Base-by-base conservation (phyloP, 805 yeast species). In the Cyberlindnera mycetangii region DNA sequence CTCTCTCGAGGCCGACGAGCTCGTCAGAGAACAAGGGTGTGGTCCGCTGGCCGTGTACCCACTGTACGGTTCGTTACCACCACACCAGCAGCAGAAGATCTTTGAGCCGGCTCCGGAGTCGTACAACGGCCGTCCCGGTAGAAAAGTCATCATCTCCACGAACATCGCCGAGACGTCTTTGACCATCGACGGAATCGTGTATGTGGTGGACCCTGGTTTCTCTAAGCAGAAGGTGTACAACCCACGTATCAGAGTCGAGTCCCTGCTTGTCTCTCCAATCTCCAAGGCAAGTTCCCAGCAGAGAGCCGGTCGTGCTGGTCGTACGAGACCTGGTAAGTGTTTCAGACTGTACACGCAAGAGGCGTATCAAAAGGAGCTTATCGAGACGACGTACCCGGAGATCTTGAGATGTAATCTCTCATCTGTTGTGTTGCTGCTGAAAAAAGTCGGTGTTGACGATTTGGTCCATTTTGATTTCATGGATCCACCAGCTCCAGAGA, bases 401-500 rank as follows among this genome's bases (percentile, higher is more conserved):
- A 90, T 92, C 65, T 72, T 93, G 62, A 75, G 98, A 61, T 83
- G 92, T 48, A 92, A 92, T 67, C 75, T 92, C 60, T 83, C 97
- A 6, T 83, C 89, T 19, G 93, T 97, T 0, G 98, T 92, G 28
- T 70, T 92, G 51, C 96, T 93, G 64, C 74, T 92, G 66, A 93
- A 93, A 65, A 93, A 93, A 67, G 76, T 93, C 52, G 98, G 98
- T 12, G 78, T 92, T 52, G 96, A 93, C 62, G 98, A 92, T 68
- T 78, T 92, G 59, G 99, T 93, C 32, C 98, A 92, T 68, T 92
- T 92, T 61, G 99, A 93, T 65, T 92, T 93, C 62, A 92, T 92
- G 96, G 99, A 92, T 62, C 98, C 99, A 7, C 99, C 99, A 12
- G 98, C 98, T 3, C 99, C 99, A 9, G 99, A 92, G 67, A 93